Percentiles rank a stretch among this genome's conserved stretches.
phyloP scores from a whole-genome alignment of 805 yeast genomes.

The Torulaspora maleeae region DNA sequence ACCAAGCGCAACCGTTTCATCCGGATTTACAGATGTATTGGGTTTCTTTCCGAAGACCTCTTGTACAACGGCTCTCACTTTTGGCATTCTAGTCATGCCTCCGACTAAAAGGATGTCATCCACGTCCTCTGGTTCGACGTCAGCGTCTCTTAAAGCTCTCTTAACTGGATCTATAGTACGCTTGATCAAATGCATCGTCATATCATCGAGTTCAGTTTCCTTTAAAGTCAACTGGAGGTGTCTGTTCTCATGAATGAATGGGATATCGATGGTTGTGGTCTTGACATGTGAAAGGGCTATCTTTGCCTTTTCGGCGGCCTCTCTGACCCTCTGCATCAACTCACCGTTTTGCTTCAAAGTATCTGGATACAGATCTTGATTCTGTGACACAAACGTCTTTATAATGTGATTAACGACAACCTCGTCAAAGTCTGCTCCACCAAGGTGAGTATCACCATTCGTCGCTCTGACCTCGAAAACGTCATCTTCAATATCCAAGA shows the following conservation, averaged over 20 bases:
- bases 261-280: conserved; percentile 59
- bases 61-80: conserved; percentile 59
- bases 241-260: conserved; percentile 59
- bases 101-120: conserved; percentile 78
- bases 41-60: conserved; percentile 59
- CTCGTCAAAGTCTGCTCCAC: conserved; percentile 83
- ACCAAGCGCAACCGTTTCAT: conserved; percentile 87
- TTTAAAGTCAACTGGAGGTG: conserved; percentile 57
- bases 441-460: conserved; percentile 79
- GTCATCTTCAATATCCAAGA: conserved; percentile 72
- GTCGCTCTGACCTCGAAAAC: conserved; percentile 80
- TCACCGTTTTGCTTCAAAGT: conserved; percentile 43
- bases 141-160: conserved; percentile 71
- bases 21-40: conserved; percentile 76
- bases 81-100: conserved; percentile 90
- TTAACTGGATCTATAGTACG: conserved; percentile 70
- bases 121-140: conserved; percentile 55
- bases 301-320: conserved; percentile 73
- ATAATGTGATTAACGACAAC: conserved; percentile 54
- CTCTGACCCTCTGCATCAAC: conserved; percentile 71
- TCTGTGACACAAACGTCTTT: conserved; percentile 50
- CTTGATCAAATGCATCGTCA: conserved; percentile 62
- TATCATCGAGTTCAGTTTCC: conserved; percentile 61
- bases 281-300: conserved; percentile 67
- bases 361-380: conserved; percentile 39